A percentile compares a stretch with the other conserved stretches of the same genome.
Conservation (phyloP, 495 filamentous ascomycete genomes). For the Hypoxylon perforatum region DNA sequence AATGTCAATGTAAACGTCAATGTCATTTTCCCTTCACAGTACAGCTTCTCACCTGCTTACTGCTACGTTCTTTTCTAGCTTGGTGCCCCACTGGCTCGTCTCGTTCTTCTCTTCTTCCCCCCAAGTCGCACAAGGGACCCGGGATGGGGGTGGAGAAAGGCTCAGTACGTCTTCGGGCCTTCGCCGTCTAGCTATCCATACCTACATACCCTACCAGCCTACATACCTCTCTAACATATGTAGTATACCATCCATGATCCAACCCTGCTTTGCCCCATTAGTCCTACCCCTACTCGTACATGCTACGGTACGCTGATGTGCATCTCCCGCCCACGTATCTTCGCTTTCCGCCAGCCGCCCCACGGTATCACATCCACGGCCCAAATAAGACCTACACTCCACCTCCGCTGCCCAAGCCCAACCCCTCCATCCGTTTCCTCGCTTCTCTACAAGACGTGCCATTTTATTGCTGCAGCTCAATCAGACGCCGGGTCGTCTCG, state of each 20-base stretch:
- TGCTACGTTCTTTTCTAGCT: constrained; percentile 18
- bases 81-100: constrained; percentile 29
- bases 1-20: too few species aligned
- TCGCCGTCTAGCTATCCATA: constrained; percentile 44
- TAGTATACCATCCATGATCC: too few species aligned
- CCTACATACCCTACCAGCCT: too few species aligned
- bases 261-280: constrained; percentile 36
- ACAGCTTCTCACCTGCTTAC: constrained; percentile 30
- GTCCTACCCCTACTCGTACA: constrained; percentile 44
- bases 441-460: constrained; percentile 44
- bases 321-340: constrained; percentile 43
- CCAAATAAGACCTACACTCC: constrained; percentile 52
- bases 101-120: constrained; percentile 14
- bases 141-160: constrained; percentile 45
- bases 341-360: constrained; percentile 48
- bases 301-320: constrained; percentile 44
- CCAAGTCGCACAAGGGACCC: constrained; percentile 31
- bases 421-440: constrained; percentile 48
- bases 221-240: too few species aligned
- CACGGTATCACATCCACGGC: constrained; percentile 49
- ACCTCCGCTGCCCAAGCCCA: constrained; percentile 48
- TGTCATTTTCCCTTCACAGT: constrained; percentile 26
- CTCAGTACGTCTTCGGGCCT: constrained; percentile 40
- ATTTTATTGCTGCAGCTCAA: constrained; percentile 44
- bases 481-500: constrained; percentile 43